phyloP scores from a whole-genome alignment of 306 rosid genomes.

The Cucumis sativus region DNA sequence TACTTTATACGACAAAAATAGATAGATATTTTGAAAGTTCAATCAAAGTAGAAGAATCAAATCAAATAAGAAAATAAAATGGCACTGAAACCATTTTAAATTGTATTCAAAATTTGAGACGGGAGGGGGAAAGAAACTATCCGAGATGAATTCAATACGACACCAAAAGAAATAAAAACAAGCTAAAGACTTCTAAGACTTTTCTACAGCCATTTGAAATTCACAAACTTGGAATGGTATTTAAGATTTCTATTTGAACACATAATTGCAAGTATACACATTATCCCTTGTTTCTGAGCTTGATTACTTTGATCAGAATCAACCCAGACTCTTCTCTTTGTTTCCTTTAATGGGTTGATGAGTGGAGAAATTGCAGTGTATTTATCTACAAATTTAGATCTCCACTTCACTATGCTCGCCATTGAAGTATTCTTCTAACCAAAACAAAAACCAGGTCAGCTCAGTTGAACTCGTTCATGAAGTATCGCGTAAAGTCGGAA shows the following conservation, averaged over 20 bases:
- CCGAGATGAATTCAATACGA: not conserved
- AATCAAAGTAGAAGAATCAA: not conserved
- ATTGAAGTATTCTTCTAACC: not conserved
- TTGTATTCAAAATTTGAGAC: not conserved
- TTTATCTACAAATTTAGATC: not conserved
- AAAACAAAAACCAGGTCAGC: not conserved
- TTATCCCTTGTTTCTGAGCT: not conserved
- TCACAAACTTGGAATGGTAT: not conserved
- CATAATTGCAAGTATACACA: not conserved
- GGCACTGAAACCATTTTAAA: not conserved
- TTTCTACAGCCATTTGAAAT: not conserved
- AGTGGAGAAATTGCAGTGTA: not conserved
- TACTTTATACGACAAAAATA: too few relatives aligned
- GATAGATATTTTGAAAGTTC: not conserved
- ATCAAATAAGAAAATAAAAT: too few relatives aligned
- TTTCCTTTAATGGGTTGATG: not conserved
- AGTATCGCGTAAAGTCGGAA: slow-evolving; percentile 45
- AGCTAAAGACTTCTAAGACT: too few relatives aligned
- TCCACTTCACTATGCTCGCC: not conserved
- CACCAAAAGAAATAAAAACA: not conserved
- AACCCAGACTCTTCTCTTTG: not conserved
- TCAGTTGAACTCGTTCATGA: slow-evolving; percentile 5
- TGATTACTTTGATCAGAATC: not conserved
- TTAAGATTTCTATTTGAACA: not conserved
- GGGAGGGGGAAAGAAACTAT: not conserved